phyloP scores from a whole-genome alignment of 176 grass and related monocot species.

The barley (Hordeum vulgare) region DNA sequence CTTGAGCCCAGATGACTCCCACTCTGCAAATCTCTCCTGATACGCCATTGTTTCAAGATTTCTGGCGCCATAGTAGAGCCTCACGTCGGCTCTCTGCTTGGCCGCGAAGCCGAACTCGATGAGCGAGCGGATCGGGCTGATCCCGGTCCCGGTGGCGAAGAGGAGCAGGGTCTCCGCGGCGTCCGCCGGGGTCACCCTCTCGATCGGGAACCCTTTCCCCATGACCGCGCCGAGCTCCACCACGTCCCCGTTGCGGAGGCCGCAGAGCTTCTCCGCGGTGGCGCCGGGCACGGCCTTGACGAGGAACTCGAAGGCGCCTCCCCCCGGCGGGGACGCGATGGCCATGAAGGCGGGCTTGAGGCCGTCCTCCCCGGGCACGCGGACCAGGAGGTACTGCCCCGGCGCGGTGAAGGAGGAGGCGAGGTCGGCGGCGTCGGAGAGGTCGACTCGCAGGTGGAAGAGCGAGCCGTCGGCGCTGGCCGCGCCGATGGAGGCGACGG shows the following conservation, averaged over 20 bases:
- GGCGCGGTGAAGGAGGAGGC: slow-evolving; percentile 28
- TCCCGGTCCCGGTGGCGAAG: slow-evolving; percentile 86
- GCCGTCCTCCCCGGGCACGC: slow-evolving; percentile 34
- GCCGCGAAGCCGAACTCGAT: slow-evolving; percentile 69
- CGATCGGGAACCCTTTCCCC: slow-evolving; percentile 70
- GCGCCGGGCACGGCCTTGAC: slow-evolving; percentile 68
- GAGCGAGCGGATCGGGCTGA: slow-evolving; percentile 80
- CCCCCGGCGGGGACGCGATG: slow-evolving; percentile 57
- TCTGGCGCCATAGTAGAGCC: slow-evolving; percentile 89
- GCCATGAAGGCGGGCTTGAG: slow-evolving; percentile 64
- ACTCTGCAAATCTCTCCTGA: slow-evolving; percentile 68
- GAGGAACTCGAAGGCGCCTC: slow-evolving; percentile 49
- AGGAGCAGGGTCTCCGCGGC: slow-evolving; percentile 47
- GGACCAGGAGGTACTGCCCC: slow-evolving; percentile 74
- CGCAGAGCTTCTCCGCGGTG: slow-evolving; percentile 53
- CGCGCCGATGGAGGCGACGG: slow-evolving; percentile 32
- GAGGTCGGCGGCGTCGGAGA: slow-evolving; percentile 51
- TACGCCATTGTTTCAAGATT: slow-evolving; percentile 74
- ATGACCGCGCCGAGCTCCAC: slow-evolving; percentile 73
- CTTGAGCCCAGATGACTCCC: slow-evolving; percentile 65
- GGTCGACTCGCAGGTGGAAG: slow-evolving; percentile 57
- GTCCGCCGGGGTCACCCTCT: slow-evolving; percentile 40
- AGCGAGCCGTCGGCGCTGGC: slow-evolving; percentile 55
- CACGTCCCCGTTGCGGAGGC: slow-evolving; percentile 50
- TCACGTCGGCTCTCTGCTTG: slow-evolving; percentile 69